These are phyloP conservation scores for Lachnellula arida DNA, from an alignment of 2,329 filamentous ascomycete genomes.

Conservation along the genomic window DNA sequence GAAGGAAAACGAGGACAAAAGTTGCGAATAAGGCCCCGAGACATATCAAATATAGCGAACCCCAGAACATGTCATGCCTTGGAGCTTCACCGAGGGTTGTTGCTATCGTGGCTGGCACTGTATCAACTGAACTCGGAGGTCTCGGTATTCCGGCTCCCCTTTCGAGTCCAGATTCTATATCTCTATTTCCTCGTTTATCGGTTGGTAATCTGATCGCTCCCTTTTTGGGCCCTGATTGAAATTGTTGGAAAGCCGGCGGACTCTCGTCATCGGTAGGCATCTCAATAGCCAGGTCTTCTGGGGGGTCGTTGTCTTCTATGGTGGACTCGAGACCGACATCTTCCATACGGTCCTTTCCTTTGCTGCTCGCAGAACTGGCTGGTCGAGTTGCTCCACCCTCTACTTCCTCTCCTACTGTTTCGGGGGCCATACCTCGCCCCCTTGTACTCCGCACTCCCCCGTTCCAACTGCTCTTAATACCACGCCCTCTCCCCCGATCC, in stretches of 20 bases:
- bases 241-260: slow-evolving; percentile 59
- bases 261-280: slow-evolving; percentile 43
- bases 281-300: slow-evolving; percentile 55
- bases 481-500: slow-evolving; percentile 41
- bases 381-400: slow-evolving; percentile 21
- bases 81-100: slow-evolving; percentile 64
- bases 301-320: slow-evolving; percentile 54
- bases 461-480: slow-evolving; percentile 63
- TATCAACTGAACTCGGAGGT: slow-evolving; percentile 31
- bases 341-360: slow-evolving; percentile 66
- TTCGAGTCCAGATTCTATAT: slow-evolving; percentile 20
- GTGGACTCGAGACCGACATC: slow-evolving; percentile 78
- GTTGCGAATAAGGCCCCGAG: slow-evolving; percentile 81
- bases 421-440: slow-evolving; percentile 25
- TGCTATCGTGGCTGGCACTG: slow-evolving; percentile 52
- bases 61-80: slow-evolving; percentile 86
- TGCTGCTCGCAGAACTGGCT: slow-evolving; percentile 33
- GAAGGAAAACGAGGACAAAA: slow-evolving; percentile 83
- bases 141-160: slow-evolving; percentile 17
- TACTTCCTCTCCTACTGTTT: slow-evolving; percentile 34
- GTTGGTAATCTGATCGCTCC: slow-evolving; percentile 29
- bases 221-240: slow-evolving; percentile 33
- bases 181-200: slow-evolving; percentile 21
- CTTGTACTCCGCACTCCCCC: slow-evolving; percentile 36
- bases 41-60: slow-evolving; percentile 81